phyloP scores from a whole-genome alignment of 2,329 filamentous ascomycete genomes.

The Emergomyces africanus region DNA sequence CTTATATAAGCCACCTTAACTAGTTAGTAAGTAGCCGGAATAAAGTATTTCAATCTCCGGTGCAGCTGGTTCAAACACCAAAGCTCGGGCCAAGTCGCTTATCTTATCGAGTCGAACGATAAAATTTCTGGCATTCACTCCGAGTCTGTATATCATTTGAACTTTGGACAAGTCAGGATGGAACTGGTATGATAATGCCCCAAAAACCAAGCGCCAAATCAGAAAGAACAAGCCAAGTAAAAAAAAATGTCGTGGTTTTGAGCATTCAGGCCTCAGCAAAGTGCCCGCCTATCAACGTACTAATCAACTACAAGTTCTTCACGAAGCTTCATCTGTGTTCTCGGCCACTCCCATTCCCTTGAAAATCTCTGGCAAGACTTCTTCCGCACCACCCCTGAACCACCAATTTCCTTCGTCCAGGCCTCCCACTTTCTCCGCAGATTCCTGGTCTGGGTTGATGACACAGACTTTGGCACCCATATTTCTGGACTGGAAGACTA shows the following conservation, averaged over 20 bases:
- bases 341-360: neutral
- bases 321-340: neutral
- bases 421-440: neutral
- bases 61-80: too few relatives aligned
- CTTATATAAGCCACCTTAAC: neutral
- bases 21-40: neutral
- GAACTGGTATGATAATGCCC: neutral
- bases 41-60: neutral
- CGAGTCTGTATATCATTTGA: neutral
- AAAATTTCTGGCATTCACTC: neutral
- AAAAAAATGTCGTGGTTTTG: neutral
- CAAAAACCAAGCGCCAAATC: too few relatives aligned
- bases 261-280: neutral
- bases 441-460: neutral
- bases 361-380: neutral
- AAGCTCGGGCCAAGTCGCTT: neutral
- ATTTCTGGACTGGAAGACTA: neutral
- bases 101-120: neutral
- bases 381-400: neutral
- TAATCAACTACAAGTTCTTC: too few relatives aligned
- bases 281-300: neutral
- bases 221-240: neutral
- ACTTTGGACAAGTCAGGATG: neutral
- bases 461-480: neutral
- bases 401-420: conserved; percentile 1